Evolutionary conservation across 805 yeast genomes (phyloP).

Genomic region (Ascoidea asiatica): DNA sequence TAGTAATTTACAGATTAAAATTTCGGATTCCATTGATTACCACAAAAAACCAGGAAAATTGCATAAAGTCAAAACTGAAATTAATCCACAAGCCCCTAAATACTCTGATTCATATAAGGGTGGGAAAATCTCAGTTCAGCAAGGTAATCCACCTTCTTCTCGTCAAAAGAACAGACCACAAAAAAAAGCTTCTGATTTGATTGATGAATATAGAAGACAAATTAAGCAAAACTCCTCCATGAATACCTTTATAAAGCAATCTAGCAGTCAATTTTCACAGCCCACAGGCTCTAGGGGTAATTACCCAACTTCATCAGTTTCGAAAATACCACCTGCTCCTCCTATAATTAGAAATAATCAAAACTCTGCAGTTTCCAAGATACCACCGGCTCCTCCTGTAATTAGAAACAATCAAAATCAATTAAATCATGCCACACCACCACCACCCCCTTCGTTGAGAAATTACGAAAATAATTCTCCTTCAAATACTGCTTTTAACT

Average conservation of each 20-base stretch:
- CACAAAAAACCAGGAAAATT: slow-evolving; percentile 75
- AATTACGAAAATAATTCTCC: slow-evolving; percentile 10
- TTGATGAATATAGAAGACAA: slow-evolving; percentile 13
- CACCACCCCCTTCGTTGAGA: slow-evolving; percentile 15
- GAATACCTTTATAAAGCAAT: slow-evolving; percentile 9
- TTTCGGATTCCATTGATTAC: slow-evolving; percentile 66
- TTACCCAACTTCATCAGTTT: background rate
- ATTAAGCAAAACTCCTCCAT: slow-evolving; percentile 3
- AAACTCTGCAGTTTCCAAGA: slow-evolving; percentile 7
- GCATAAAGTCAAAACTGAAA: slow-evolving; percentile 58
- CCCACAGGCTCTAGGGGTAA: slow-evolving; percentile 5
- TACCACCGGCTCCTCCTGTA: slow-evolving; percentile 18
- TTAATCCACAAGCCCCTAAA: slow-evolving; percentile 49
- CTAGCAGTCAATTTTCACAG: slow-evolving; percentile 4
- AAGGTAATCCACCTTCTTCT: slow-evolving; percentile 66
- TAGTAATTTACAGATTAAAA: slow-evolving; percentile 41
- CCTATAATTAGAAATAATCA: slow-evolving; percentile 12
- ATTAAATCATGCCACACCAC: slow-evolving; percentile 12
- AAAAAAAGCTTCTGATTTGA: slow-evolving; percentile 20
- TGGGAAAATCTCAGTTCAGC: slow-evolving; percentile 67
- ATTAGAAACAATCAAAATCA: slow-evolving; percentile 10
- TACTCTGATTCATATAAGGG: slow-evolving; percentile 75
- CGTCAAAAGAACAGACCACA: slow-evolving; percentile 67
- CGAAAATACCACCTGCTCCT: slow-evolving; percentile 16
- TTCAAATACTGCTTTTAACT: background rate